These are phyloP conservation scores for Venturia asperata DNA, from an alignment of 2,329 filamentous ascomycete genomes.

Conservation along the genomic window DNA sequence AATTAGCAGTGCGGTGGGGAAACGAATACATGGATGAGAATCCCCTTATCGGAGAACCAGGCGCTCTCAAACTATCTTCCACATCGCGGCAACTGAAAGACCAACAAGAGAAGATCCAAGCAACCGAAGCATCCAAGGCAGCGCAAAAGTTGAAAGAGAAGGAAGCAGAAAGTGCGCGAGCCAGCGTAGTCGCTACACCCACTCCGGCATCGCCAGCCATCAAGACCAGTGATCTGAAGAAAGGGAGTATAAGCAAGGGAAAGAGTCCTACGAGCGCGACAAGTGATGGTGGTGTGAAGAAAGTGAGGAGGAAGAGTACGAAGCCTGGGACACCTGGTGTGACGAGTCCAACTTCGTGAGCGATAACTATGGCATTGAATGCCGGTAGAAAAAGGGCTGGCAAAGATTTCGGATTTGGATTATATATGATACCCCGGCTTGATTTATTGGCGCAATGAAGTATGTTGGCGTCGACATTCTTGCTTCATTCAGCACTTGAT, in stretches of 20 bases:
- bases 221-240: constrained; percentile 20
- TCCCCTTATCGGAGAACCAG: constrained; percentile 55
- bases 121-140: constrained; percentile 19
- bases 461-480: neutral
- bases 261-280: constrained; percentile 22
- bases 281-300: constrained; percentile 26
- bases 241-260: constrained; percentile 20
- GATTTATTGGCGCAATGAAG: neutral
- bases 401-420: neutral
- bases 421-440: constrained; percentile 9
- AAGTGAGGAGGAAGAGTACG: constrained; percentile 35
- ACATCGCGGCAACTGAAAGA: constrained; percentile 39
- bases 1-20: constrained; percentile 46
- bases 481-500: neutral
- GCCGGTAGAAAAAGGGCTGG: neutral
- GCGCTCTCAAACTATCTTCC: constrained; percentile 51
- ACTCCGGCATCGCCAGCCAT: constrained; percentile 22
- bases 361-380: neutral
- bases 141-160: constrained; percentile 21
- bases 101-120: constrained; percentile 27
- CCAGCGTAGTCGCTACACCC: constrained; percentile 29
- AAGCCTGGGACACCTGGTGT: constrained; percentile 28
- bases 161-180: constrained; percentile 25
- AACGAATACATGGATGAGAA: constrained; percentile 60
- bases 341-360: constrained; percentile 1